Conservation (phyloP, 176 grass and related monocot genomes). For the Carex cristatella region DNA sequence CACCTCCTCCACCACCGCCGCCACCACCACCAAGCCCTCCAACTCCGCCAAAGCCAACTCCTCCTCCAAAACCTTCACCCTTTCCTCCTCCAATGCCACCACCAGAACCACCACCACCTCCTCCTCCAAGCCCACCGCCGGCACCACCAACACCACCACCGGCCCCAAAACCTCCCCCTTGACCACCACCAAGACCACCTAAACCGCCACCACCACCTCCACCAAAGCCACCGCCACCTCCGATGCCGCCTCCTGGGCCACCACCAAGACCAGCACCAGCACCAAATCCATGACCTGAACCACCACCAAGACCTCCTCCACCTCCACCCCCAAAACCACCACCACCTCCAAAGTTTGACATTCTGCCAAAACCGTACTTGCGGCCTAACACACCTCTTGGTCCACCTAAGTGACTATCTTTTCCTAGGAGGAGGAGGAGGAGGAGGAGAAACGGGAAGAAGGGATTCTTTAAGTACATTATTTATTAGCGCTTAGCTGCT, state of each 20-base stretch:
- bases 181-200: constrained; percentile 15
- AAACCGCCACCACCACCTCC: constrained; percentile 20
- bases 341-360: not conserved
- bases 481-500: not conserved
- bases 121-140: constrained; percentile 20
- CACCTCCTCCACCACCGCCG: not conserved
- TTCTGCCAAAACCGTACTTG: not conserved
- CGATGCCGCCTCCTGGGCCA: not conserved
- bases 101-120: constrained; percentile 10
- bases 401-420: not conserved
- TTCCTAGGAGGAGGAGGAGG: not conserved
- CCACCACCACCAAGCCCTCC: constrained; percentile 7
- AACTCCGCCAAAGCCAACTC: constrained; percentile 8
- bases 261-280: constrained; percentile 14
- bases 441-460: not conserved
- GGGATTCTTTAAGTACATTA: not conserved
- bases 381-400: not conserved
- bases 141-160: constrained; percentile 14
- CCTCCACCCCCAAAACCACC: constrained; percentile 14
- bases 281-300: constrained; percentile 8
- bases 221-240: constrained; percentile 23
- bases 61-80: constrained; percentile 2
- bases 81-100: constrained; percentile 11
- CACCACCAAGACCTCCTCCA: constrained; percentile 11
- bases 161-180: constrained; percentile 14